Evolutionary conservation across 768 basidiomycete genomes (phyloP), one percentile per base, ranked within the genome.

Genomic region (Lyophyllum shimeji): DNA sequence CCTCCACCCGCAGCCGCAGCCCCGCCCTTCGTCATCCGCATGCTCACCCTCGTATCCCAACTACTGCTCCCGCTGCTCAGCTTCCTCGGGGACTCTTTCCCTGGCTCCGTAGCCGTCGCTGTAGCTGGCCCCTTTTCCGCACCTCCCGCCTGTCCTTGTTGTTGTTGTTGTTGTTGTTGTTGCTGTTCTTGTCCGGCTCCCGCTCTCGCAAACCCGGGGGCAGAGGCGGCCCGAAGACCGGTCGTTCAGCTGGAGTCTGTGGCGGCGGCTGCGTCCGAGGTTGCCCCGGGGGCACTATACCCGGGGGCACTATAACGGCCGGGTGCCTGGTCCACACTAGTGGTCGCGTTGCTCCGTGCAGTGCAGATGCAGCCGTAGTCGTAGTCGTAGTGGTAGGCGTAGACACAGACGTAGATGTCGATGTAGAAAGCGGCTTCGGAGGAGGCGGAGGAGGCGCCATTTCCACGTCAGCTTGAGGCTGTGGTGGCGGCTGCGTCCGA

Each of bases 1-100:
- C 11, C 39, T 4, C 3, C n/a, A 40, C 3, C 39, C 8, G 15
- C 39, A 40, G 17, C 39, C 39, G 3, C n/a, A 15, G 39, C 39
- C 23, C 34, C 1, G 9, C 4, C 34, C 18, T 45, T 46, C 6
- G 29, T 4, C 21, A 8, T 18, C 44, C 27, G 48, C 18, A 54
- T 59, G 43, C 50, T 60, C 6, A 60, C 55, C 43, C 59, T 45
- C 46, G 43, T 47, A 29, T 60, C 55, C 59, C 59, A 60, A 44
- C 48, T 56, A 21, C 43, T 52, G 11, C 43, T 50, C 17, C 39
- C 39, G 42, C 9, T 18, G 33, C 17, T 52, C 46, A n/a, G 25
- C 55, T 37, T 24, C 55, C 4, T 18, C 39, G 39, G 39, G n/a
- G 39, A 18, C 17, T 24, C 40, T 18, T 55, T 40, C n/a, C 27